These are phyloP conservation scores for Podaxis pistillaris DNA, from an alignment of 768 basidiomycete species.

Conservation along the genomic window DNA sequence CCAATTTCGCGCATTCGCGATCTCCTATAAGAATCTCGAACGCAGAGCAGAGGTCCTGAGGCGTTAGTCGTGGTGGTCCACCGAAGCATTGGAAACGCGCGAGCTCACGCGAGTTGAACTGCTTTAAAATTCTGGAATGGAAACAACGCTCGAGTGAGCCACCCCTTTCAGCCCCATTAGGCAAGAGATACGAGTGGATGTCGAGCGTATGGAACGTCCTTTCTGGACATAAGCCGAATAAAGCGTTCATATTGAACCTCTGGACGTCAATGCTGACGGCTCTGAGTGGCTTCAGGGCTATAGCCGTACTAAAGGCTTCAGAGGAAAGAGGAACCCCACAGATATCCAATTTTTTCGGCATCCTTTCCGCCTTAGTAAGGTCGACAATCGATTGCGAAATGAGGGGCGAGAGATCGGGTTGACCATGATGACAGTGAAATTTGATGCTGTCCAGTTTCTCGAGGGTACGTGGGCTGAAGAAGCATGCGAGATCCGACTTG, in stretches of 20 bases:
- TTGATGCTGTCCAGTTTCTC: background rate
- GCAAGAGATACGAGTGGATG: background rate
- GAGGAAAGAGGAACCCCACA: background rate
- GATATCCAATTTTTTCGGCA: conserved; percentile 1
- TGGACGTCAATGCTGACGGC: background rate
- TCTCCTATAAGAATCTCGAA: conserved; percentile 4
- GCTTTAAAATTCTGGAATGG: background rate
- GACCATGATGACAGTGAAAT: background rate
- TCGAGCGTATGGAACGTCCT: conserved; percentile 1
- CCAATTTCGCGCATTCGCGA: background rate
- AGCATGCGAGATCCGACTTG: background rate
- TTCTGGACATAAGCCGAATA: background rate
- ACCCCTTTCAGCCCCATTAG: conserved; percentile 1
- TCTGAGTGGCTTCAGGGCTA: background rate
- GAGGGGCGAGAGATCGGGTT: background rate
- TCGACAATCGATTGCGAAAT: background rate
- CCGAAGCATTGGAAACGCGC: background rate
- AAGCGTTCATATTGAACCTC: background rate
- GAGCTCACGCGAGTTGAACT: background rate
- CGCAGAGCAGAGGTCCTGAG: background rate
- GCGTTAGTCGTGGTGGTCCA: background rate
- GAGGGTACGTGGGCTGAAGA: background rate
- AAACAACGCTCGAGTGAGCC: background rate
- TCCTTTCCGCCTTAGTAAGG: background rate
- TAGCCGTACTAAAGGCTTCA: background rate